Base-by-base conservation (phyloP, 179 eudicot genomes). In the Silene coronaria region DNA sequence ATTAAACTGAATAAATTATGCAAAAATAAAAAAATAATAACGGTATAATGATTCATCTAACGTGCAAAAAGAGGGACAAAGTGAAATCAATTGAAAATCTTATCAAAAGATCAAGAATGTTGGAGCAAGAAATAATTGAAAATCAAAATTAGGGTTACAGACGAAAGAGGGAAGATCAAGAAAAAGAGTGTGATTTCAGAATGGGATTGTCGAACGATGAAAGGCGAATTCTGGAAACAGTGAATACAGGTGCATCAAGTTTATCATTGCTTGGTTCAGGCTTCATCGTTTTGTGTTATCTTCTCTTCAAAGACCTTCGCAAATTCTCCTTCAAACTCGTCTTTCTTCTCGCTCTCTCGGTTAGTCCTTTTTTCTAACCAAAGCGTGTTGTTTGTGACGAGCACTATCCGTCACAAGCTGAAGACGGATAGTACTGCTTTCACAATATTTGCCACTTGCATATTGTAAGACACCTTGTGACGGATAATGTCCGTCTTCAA, bases 301-400 rank as follows among this genome's bases (percentile, higher is more conserved):
- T 92, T 21, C 87, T 88, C 78, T 91, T 95, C 78, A 90, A 92
- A 70, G 97, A 92, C 10, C 99, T 95, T 73, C 97, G 97, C 83
- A 92, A 95, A 76, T 92, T 95, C 86, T 92, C 97, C 77, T 95
- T 95, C 90, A 95, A 92, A 84, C 99, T 95, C 85, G 95, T 95
- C 76, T 92, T 95, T 82, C 92, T 80, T 71, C 97, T 95, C 81
- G 97, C 99, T 67, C 89, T 95, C 76, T 90, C 99, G 2, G 98
- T 94, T 82, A 42, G 83, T 66, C 1, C 9, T 28, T 19, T 32
- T 14, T 17, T 11, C 57, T n/a, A n/a, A n/a, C n/a, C n/a, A n/a
- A n/a, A n/a, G n/a, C n/a, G n/a, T n/a, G n/a, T n/a, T n/a, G 2
- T 14, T 9, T 3, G 7, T 2, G 32, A 28, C 32, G 32, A 3